Evolutionary conservation across 106 monocot species (phyloP).

Genomic region (Dioscorea zingiberensis): DNA sequence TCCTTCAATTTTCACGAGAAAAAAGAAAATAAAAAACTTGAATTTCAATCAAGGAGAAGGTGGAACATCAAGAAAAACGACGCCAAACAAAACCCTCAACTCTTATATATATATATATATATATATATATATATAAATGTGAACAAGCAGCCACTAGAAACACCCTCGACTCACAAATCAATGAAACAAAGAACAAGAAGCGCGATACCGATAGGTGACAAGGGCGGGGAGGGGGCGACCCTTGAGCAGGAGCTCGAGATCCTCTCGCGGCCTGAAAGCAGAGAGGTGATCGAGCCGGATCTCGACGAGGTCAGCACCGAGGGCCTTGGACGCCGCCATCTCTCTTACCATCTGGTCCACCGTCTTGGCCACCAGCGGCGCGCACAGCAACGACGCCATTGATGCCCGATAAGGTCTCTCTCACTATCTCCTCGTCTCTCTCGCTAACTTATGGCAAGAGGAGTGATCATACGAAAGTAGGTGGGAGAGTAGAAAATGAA

Average conservation of each 20-base stretch:
- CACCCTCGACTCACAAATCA: no score
- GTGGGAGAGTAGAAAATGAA: no score
- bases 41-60: background rate
- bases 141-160: no score
- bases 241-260: constrained; percentile 50
- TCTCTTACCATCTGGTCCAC: constrained; percentile 66
- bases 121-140: no score
- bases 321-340: constrained; percentile 50
- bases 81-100: background rate
- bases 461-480: no score
- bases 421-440: no score
- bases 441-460: no score
- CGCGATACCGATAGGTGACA: constrained; percentile 82
- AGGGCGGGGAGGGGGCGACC: constrained; percentile 63
- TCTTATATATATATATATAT: no score
- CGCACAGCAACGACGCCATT: constrained; percentile 64
- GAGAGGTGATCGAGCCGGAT: constrained; percentile 78
- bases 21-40: background rate
- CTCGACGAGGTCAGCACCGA: constrained; percentile 88
- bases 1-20: background rate
- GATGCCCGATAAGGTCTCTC: background rate
- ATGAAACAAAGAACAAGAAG: no score
- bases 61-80: background rate
- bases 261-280: constrained; percentile 40
- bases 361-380: constrained; percentile 65